phyloP scores from a whole-genome alignment of 208 protist genomes.

The Leishmania major region DNA sequence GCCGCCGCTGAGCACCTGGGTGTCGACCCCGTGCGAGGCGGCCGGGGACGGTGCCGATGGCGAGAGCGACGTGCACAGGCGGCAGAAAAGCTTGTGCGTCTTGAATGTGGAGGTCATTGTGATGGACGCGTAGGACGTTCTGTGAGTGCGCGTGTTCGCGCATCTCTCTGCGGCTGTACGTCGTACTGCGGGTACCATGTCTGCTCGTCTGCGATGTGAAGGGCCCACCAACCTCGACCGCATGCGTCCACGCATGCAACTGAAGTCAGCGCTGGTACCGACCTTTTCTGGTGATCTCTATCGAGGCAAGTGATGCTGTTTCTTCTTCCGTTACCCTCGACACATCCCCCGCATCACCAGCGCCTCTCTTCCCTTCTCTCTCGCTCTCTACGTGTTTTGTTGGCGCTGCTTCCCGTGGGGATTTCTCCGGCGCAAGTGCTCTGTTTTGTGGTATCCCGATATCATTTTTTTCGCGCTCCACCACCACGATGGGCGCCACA shows the following conservation, averaged over 20 bases:
- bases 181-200: neutral
- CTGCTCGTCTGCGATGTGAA: neutral
- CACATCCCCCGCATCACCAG: too few species aligned
- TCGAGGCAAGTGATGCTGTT: too few species aligned
- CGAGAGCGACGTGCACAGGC: neutral
- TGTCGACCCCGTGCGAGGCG: slow-evolving; percentile 9
- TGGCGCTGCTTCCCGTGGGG: neutral
- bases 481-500: too few species aligned
- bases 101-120: slow-evolving; percentile 61
- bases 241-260: neutral
- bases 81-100: slow-evolving; percentile 42
- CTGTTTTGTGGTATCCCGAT: too few species aligned
- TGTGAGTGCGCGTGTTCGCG: neutral
- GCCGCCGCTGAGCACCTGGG: slow-evolving; percentile 66
- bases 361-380: neutral
- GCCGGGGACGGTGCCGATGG: neutral
- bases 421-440: too few species aligned
- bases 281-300: neutral
- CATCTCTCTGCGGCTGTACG: neutral
- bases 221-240: neutral
- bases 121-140: slow-evolving; percentile 29
- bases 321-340: too few species aligned
- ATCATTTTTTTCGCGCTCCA: too few species aligned
- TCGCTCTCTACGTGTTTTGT: neutral
- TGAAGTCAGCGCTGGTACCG: neutral